Base-by-base conservation (phyloP, 257 asterid species). In the Apocynum venetum region DNA sequence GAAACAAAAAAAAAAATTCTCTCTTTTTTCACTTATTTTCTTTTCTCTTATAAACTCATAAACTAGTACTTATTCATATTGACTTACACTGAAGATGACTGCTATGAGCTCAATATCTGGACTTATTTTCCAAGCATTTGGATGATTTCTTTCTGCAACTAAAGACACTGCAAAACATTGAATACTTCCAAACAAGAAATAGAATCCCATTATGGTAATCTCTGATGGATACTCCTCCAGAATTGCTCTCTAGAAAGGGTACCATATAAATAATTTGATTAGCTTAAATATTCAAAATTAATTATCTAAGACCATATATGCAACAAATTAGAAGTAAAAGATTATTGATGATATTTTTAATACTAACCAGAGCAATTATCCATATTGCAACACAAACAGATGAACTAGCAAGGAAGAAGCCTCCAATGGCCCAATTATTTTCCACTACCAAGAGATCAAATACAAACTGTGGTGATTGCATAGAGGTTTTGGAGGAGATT, bases 81-180 rank as follows among this genome's bases (percentile, higher is more conserved):
- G 2, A 66, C 82, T 72, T n/a, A 84, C 87, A 0, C 76, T 47
- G 71, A 52, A 76, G 70, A 76, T 63, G 17, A 76, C 59, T 61
- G 83, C 61, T 20, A 76, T 70, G 15, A 70, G 73, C 43, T 52
- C 78, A 61, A 84, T 79, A 67, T 75, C 71, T 35, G 83, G 78
- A 44, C 59, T 74, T 44, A 72, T 64, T 69, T 72, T 52, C 82
- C 87, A 84, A 51, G 82, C 76, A 57, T 79, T 57, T 60, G 73
- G 79, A 20, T 76, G 44, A 5, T 76, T 15, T 48, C 60, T 47
- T 48, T 48, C 63, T 6, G 63, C 64, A 76, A 63, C 56, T 31
- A 76, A 46, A 46, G 63, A 61, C 9, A 76, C 49, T 46, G 19
- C 73, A 36, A 17, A 71, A 25, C 59, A 14, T 64, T 76, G 79